Evolutionary conservation across 1,139 yeast species (phyloP).

Genomic region (Scheffersomyces illinoinensis): DNA sequence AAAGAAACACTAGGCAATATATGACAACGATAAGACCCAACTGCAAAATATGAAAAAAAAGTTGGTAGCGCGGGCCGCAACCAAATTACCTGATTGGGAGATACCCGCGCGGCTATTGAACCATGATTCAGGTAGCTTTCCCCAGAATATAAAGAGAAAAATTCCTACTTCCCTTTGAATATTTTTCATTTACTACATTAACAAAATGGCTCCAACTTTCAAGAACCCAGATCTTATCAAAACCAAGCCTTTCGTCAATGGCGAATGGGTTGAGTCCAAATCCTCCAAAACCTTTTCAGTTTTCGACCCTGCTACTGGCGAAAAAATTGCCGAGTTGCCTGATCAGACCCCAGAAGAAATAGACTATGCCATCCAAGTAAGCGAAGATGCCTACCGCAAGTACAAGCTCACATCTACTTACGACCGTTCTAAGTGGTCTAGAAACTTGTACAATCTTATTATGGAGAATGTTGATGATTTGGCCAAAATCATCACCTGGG

Average conservation of each 20-base stretch:
- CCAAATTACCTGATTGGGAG: neutral
- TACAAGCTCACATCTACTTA: constrained; percentile 64
- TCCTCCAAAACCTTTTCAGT: constrained; percentile 63
- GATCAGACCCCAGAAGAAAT: constrained; percentile 58
- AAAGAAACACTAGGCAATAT: no score
- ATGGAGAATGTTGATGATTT: constrained; percentile 43
- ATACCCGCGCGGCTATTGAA: neutral
- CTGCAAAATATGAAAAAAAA: no score
- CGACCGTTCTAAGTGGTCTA: constrained; percentile 65
- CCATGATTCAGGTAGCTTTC: neutral
- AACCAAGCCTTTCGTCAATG: constrained; percentile 64
- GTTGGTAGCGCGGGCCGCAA: neutral
- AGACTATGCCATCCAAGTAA: constrained; percentile 61
- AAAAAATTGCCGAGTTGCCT: constrained; percentile 55
- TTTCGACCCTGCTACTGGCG: constrained; percentile 72
- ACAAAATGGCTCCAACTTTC: constrained; percentile 30
- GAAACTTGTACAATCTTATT: constrained; percentile 46
- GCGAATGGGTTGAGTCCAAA: constrained; percentile 62
- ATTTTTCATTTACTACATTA: neutral
- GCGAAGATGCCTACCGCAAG: constrained; percentile 57
- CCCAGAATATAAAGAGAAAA: neutral
- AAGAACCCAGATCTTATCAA: constrained; percentile 58
- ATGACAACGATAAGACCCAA: no score
- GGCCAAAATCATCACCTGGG: constrained; percentile 44
- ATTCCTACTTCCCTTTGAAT: neutral